phyloP scores from a whole-genome alignment of 257 asterid genomes.

The Solanum lignicaule region DNA sequence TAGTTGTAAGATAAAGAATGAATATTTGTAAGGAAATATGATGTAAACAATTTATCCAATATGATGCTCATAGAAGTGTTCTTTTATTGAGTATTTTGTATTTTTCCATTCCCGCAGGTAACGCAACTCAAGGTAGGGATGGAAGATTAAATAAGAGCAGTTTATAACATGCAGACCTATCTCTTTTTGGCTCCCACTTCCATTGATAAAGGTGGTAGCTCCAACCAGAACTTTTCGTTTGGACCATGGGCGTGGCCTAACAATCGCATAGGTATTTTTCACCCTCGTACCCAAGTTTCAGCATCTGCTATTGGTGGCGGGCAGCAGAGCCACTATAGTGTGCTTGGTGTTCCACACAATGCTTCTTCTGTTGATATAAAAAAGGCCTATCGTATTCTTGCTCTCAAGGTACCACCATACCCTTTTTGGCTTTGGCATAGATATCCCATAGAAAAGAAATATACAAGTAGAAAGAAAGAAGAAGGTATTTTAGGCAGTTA shows the following conservation, averaged over 20 bases:
- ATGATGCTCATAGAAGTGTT: neutral
- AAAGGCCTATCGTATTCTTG: constrained; percentile 74
- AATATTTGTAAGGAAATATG: neutral
- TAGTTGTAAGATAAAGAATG: neutral
- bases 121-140: neutral
- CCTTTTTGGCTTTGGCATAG: neutral
- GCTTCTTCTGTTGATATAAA: constrained; percentile 58
- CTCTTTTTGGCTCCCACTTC: neutral
- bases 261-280: neutral
- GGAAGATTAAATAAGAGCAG: neutral
- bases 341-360: constrained; percentile 49
- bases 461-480: neutral
- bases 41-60: neutral
- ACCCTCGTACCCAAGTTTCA: constrained; percentile 6
- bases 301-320: constrained; percentile 28
- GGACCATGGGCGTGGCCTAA: neutral
- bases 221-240: neutral
- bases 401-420: constrained; percentile 50
- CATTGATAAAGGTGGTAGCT: neutral
- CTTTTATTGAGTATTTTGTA: neutral
- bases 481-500: neutral
- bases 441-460: neutral
- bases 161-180: neutral
- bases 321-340: constrained; percentile 50
- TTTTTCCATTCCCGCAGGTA: neutral